Conservation (phyloP, 23 red algal genomes). For the Gracilaria domingensis region DNA sequence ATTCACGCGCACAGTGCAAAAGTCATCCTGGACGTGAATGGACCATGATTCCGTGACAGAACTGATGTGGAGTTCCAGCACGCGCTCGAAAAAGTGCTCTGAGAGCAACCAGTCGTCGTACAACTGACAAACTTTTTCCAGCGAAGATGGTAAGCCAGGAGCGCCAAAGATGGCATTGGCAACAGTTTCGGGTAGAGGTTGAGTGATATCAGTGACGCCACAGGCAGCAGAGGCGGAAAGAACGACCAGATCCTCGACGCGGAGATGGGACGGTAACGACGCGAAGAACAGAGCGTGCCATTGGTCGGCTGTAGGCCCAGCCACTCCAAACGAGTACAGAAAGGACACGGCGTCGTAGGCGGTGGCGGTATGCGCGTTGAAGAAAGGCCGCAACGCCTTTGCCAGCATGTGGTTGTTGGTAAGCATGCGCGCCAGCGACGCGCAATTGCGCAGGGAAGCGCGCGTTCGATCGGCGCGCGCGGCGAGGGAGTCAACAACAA, state of each 20-base stretch:
- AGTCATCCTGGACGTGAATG: not conserved
- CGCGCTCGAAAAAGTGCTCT: slow-evolving; percentile 9
- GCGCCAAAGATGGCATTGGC: slow-evolving; percentile 12
- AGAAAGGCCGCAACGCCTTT: slow-evolving; percentile 1
- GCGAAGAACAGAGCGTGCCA: slow-evolving; percentile 43
- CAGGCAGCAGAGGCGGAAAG: not conserved
- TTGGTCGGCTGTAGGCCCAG: not conserved
- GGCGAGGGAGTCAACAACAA: not conserved
- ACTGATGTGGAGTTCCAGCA: not conserved
- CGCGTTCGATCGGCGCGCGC: not conserved
- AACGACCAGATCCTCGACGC: slow-evolving; percentile 30
- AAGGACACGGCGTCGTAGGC: slow-evolving; percentile 43
- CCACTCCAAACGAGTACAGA: slow-evolving; percentile 34
- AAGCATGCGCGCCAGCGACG: not conserved
- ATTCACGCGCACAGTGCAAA: not conserved
- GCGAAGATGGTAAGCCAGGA: not conserved
- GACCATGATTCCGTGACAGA: not conserved
- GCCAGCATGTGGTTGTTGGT: not conserved
- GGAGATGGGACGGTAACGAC: not conserved
- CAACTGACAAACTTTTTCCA: slow-evolving; percentile 37
- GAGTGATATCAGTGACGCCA: not conserved
- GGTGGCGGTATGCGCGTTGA: not conserved
- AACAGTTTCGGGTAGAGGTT: not conserved
- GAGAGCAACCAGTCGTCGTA: slow-evolving; percentile 38
- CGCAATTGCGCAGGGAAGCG: not conserved